A percentile compares a stretch with the other conserved stretches of the same genome.
Evolutionary conservation across 2,329 filamentous ascomycete genomes (phyloP).

Genomic region (Fusarium tjaetaba): DNA sequence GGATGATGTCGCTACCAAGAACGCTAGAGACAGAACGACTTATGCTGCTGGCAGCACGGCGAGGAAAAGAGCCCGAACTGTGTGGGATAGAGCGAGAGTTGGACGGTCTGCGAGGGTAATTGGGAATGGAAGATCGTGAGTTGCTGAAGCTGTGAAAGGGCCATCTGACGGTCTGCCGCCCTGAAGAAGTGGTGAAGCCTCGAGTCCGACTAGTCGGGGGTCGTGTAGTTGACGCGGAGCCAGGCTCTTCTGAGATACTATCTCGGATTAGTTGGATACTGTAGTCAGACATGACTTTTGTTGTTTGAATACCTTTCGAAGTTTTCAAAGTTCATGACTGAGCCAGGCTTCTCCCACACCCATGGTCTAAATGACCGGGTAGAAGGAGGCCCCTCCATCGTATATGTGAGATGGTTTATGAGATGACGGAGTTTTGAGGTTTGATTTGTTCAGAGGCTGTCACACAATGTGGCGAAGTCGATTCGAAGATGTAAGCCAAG

Average conservation of each 20-base stretch:
- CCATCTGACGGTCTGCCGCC: conserved; percentile 42
- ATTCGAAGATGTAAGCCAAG: conserved; percentile 9
- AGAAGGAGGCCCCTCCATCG: conserved; percentile 42
- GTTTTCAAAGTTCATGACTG: conserved; percentile 42
- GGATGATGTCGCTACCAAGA: conserved; percentile 58
- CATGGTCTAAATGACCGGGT: conserved; percentile 35
- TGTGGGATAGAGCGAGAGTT: conserved; percentile 35
- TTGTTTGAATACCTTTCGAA: conserved; percentile 38
- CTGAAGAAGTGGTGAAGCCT: conserved; percentile 42
- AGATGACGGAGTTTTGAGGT: conserved; percentile 5
- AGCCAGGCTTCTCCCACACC: conserved; percentile 39
- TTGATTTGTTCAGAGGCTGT: conserved; percentile 14
- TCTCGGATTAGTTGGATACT: conserved; percentile 17
- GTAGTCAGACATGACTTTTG: conserved; percentile 5
- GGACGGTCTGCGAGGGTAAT: conserved; percentile 29
- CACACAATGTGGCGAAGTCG: conserved; percentile 14
- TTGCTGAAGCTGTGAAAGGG: conserved; percentile 44
- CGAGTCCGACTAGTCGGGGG: conserved; percentile 39
- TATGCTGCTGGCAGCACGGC: conserved; percentile 42
- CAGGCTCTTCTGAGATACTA: conserved; percentile 42
- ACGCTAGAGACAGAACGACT: conserved; percentile 45
- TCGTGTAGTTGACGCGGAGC: conserved; percentile 24
- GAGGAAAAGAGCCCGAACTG: conserved; percentile 38
- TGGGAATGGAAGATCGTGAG: conserved; percentile 41
- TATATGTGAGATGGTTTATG: conserved; percentile 11